Evolutionary conservation across 2,329 filamentous ascomycete genomes (phyloP), one percentile per base, ranked within the genome.

Genomic region (Graphiopsis chlorocephala): DNA sequence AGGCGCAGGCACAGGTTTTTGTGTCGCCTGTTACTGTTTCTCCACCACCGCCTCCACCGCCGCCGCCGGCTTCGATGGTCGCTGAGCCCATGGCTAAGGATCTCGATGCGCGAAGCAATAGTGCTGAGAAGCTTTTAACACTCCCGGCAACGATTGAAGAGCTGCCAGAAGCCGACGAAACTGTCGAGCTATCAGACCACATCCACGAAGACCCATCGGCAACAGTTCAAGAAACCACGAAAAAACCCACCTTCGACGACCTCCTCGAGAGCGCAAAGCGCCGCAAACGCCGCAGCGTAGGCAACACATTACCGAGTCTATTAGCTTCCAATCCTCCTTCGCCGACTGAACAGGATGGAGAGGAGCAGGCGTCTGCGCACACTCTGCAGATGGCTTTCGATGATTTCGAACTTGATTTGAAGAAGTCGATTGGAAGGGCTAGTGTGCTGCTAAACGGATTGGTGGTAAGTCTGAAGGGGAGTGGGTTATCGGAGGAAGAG

Each of bases 171-270:
- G 4, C 33, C 3, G 59, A 53, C 0, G 10, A 7, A 15, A 31
- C 33, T 10, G n/a, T 12, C n/a, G 20, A 28, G 11, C 6, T n/a
- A 4, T 15, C 20, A 15, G 33, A 45, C 3, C 25, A 31, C 45
- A 25, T 31, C 5, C 58, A 50, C 31, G 45, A 29, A 28, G 42
- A 52, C 14, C 3, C 29, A 14, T 28, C 53, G 4, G 15, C 57
- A 6, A 60, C 17, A 11, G 64, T 62, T 0, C 68, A 68, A 55
- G 67, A 68, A 14, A 66, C 69, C 1, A 72, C 71, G 2, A 66
- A 65, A n/a, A 69, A 67, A n/a, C 68, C 71, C 2, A 68, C 68
- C 4, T 68, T 73, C 69, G 67, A 71, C 48, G 73, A 73, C 52
- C 56, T 75, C 1, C 63, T 73, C 4, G 69, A 69, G 23, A 71